phyloP scores from a whole-genome alignment of 2,329 filamentous ascomycete genomes.

The Xylariales sp. region DNA sequence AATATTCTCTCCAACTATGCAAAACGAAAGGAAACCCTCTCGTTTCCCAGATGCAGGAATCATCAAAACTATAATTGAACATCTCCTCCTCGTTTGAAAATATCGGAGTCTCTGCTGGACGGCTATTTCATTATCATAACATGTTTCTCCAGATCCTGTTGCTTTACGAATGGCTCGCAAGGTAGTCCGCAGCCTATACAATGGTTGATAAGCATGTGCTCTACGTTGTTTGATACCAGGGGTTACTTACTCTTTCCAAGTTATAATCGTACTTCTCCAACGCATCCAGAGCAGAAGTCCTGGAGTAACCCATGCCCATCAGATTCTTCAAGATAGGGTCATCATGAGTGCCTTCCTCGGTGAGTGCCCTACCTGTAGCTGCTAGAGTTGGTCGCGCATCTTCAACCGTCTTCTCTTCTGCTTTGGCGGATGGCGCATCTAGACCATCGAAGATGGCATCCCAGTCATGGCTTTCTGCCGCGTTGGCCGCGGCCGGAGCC shows the following conservation, averaged over 20 bases:
- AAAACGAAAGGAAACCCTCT: no score
- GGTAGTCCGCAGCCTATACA: conserved; percentile 6
- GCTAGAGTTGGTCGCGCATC: conserved; percentile 19
- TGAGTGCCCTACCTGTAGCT: conserved; percentile 60
- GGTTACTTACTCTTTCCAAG: conserved; percentile 75
- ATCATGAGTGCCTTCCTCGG: conserved; percentile 74
- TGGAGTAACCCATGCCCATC: conserved; percentile 82
- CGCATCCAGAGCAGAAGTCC: conserved; percentile 69
- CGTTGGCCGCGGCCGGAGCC: conserved; percentile 28
- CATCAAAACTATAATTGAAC: no score
- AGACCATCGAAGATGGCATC: conserved; percentile 87
- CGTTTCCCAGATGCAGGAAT: no score
- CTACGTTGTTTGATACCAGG: neutral
- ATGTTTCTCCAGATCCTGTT: neutral
- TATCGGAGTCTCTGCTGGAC: neutral
- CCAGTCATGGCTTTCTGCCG: conserved; percentile 71
- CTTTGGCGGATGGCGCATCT: conserved; percentile 45
- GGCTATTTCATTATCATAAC: neutral
- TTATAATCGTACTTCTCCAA: conserved; percentile 96
- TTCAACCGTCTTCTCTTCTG: conserved; percentile 16
- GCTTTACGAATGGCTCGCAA: conserved; percentile 6
- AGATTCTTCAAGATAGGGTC: conserved; percentile 88
- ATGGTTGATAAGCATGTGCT: neutral
- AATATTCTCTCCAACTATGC: conserved; percentile 1
- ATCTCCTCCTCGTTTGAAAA: neutral